Conservation (phyloP, 352 stramenopile species). For the Phytophthora brassicae region DNA sequence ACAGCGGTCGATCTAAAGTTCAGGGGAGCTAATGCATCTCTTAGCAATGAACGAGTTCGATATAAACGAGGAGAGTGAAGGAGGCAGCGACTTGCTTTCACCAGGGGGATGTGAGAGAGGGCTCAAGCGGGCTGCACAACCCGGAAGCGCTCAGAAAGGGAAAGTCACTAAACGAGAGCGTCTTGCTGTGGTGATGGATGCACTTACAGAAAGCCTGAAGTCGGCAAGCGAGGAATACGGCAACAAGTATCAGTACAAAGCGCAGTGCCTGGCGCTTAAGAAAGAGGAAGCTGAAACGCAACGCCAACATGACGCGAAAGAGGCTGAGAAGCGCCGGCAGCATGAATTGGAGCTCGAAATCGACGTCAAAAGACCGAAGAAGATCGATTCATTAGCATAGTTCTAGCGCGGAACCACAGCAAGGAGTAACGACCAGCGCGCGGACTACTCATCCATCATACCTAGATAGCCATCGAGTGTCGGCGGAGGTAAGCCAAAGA, state of each 20-base stretch:
- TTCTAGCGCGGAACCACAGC: not conserved
- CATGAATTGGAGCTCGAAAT: not conserved
- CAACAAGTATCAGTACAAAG: not conserved
- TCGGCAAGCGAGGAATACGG: too few relatives aligned
- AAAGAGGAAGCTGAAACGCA: not conserved
- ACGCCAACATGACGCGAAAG: not conserved
- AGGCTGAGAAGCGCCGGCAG: not conserved
- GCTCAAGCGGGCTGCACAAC: not conserved
- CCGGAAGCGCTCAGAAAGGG: not conserved
- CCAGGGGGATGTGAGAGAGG: too few relatives aligned
- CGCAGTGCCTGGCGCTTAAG: not conserved
- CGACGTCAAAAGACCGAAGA: not conserved
- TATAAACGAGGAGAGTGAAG: not conserved
- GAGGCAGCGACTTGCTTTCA: not conserved
- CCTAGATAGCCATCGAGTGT: not conserved
- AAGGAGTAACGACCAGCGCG: too few relatives aligned
- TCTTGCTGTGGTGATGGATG: too few relatives aligned
- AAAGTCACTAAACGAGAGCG: too few relatives aligned
- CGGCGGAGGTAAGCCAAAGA: constrained; percentile 7
- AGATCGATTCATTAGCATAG: not conserved
- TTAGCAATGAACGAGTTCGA: not conserved
- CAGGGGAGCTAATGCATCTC: not conserved
- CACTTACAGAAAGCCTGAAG: too few relatives aligned
- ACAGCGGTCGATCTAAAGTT: not conserved
- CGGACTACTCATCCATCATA: too few relatives aligned